Conservation (phyloP, 2,329 filamentous ascomycete species). For the Neofusicoccum parvum region DNA sequence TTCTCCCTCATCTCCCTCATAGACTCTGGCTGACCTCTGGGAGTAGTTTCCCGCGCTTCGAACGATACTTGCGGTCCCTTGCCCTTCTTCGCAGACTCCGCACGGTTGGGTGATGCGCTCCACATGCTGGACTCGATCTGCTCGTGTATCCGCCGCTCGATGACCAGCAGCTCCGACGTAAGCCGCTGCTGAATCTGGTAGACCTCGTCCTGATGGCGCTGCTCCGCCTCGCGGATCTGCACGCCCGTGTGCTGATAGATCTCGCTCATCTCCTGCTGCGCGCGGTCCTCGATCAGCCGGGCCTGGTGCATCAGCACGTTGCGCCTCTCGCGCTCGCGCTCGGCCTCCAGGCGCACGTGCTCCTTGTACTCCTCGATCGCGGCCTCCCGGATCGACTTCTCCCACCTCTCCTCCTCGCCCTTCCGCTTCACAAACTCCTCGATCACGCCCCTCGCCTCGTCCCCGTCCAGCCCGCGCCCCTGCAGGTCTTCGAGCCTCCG, state of each 20-base stretch:
- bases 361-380: not conserved
- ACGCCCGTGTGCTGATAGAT: not conserved
- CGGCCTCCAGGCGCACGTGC: not conserved
- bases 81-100: not conserved
- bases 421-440: not conserved
- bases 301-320: not conserved
- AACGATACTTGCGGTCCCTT: not conserved
- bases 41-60: not conserved
- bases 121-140: not conserved
- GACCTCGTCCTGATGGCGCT: slow-evolving; percentile 4
- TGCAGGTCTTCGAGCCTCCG: not conserved
- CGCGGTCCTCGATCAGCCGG: not conserved
- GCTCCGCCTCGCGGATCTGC: not conserved
- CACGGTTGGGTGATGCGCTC: not conserved
- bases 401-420: not conserved
- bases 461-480: not conserved
- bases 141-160: slow-evolving; percentile 5
- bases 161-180: not conserved
- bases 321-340: not conserved
- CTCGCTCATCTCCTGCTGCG: not conserved
- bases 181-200: slow-evolving; percentile 1
- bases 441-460: not conserved
- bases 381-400: not conserved
- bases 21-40: not conserved
- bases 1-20: not conserved